phyloP scores from a whole-genome alignment of 2,329 filamentous ascomycete species.

The Ascochyta rabiei region DNA sequence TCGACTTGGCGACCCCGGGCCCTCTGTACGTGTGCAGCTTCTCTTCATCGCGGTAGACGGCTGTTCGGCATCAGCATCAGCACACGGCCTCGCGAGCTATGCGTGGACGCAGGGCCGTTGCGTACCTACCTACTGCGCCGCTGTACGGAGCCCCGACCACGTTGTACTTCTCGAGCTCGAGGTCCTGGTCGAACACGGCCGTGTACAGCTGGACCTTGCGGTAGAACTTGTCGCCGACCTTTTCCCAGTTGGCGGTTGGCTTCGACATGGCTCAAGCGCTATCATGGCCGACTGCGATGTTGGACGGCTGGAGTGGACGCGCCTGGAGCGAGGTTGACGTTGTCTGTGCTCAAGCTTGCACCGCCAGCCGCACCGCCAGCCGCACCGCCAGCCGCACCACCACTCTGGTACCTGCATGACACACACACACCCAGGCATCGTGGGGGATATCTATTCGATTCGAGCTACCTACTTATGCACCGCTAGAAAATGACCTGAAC shows the following conservation, averaged over 20 bases:
- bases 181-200: conserved; percentile 86
- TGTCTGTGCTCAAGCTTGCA: conserved; percentile 18
- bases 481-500: neutral
- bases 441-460: neutral
- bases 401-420: conserved; percentile 1
- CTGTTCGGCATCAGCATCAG: conserved; percentile 54
- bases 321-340: conserved; percentile 15
- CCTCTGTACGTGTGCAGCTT: conserved; percentile 82
- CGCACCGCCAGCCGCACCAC: conserved; percentile 4
- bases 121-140: conserved; percentile 79
- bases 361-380: neutral
- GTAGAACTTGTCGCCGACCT: conserved; percentile 91
- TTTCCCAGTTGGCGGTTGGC: conserved; percentile 91
- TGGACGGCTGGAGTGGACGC: conserved; percentile 4
- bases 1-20: conserved; percentile 73
- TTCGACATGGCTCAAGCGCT: conserved; percentile 51
- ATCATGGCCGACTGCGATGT: conserved; percentile 20
- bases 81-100: neutral
- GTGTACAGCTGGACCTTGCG: conserved; percentile 94
- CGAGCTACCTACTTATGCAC: conserved; percentile 13
- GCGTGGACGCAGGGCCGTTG: neutral
- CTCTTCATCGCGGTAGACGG: conserved; percentile 84
- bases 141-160: conserved; percentile 91
- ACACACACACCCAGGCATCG: neutral
- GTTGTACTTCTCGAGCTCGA: conserved; percentile 94